A percentile compares a stretch with the other conserved stretches of the same genome.
phyloP scores from a whole-genome alignment of 1,139 yeast genomes.

The Sugiyamaella japonica region DNA sequence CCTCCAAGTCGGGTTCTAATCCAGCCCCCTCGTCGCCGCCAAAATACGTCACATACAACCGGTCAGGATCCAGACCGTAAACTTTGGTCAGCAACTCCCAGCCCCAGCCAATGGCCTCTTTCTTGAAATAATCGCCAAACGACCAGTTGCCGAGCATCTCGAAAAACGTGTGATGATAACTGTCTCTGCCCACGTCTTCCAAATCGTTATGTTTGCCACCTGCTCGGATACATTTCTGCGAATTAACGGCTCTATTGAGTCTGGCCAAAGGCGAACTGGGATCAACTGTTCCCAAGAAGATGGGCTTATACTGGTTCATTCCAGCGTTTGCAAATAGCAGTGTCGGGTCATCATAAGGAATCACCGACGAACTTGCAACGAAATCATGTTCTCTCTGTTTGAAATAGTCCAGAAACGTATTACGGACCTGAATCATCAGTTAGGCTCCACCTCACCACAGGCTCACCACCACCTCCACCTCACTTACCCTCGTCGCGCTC shows the following conservation, averaged over 20 bases:
- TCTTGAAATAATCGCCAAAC: slow-evolving; percentile 96
- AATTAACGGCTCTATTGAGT: slow-evolving; percentile 86
- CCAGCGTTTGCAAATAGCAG: slow-evolving; percentile 96
- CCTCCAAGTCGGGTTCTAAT: slow-evolving; percentile 92
- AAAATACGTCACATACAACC: slow-evolving; percentile 91
- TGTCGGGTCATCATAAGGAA: slow-evolving; percentile 98
- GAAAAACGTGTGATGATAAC: slow-evolving; percentile 96
- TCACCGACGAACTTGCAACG: slow-evolving; percentile 91
- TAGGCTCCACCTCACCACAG: slow-evolving; percentile 1
- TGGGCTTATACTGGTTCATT: slow-evolving; percentile 98
- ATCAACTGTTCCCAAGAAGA: slow-evolving; percentile 94
- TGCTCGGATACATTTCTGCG: slow-evolving; percentile 98
- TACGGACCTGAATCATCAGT: slow-evolving; percentile 56
- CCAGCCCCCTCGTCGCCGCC: slow-evolving; percentile 87
- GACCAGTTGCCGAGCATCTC: slow-evolving; percentile 99
- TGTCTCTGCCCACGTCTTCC: slow-evolving; percentile 97
- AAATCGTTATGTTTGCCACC: slow-evolving; percentile 99
- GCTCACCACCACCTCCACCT: background rate
- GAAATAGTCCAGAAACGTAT: slow-evolving; percentile 82
- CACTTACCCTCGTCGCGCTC: slow-evolving; percentile 12
- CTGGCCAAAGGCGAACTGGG: slow-evolving; percentile 85
- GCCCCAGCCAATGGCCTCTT: slow-evolving; percentile 83
- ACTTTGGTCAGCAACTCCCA: slow-evolving; percentile 90
- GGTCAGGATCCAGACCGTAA: slow-evolving; percentile 72
- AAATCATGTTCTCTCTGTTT: slow-evolving; percentile 65